Conservation (phyloP, 2,329 filamentous ascomycete species). For the Colletotrichum lentis region DNA sequence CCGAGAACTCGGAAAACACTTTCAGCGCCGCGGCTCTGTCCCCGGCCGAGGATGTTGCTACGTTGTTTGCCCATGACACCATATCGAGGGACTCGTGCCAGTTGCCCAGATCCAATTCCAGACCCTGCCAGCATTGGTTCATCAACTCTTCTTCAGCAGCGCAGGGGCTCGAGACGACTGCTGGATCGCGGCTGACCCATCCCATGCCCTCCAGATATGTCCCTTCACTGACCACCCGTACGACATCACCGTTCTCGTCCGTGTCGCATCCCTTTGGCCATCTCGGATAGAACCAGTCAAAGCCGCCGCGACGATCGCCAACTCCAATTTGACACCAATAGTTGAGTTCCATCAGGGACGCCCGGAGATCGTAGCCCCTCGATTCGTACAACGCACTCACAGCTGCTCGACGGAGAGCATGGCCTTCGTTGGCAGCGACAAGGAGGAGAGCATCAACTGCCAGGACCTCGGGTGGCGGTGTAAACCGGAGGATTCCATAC, state of each 20-base stretch:
- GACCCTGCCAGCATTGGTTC: constrained; percentile 71
- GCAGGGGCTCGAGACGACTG: constrained; percentile 47
- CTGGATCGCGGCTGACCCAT: constrained; percentile 71
- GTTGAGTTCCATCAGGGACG: constrained; percentile 82
- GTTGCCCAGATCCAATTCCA: constrained; percentile 70
- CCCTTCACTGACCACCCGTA: constrained; percentile 81
- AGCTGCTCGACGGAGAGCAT: constrained; percentile 73
- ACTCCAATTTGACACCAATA: constrained; percentile 98
- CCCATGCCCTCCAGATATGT: constrained; percentile 85
- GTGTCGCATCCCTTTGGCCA: constrained; percentile 77
- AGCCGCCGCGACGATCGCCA: constrained; percentile 84
- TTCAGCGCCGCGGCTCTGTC: constrained; percentile 52
- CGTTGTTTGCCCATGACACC: constrained; percentile 48
- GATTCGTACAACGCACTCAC: constrained; percentile 75
- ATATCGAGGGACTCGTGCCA: constrained; percentile 58
- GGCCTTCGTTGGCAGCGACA: constrained; percentile 87
- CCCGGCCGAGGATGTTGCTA: constrained; percentile 39
- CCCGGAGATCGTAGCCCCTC: constrained; percentile 77
- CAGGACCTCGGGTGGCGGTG: constrained; percentile 69
- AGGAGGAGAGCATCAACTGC: constrained; percentile 83
- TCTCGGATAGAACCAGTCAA: constrained; percentile 86
- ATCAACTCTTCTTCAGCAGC: constrained; percentile 69
- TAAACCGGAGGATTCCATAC: constrained; percentile 84
- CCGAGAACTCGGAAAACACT: constrained; percentile 62
- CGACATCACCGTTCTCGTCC: constrained; percentile 70